Evolutionary conservation across 306 rosid genomes (phyloP).

Genomic region (Cucumis hystrix): DNA sequence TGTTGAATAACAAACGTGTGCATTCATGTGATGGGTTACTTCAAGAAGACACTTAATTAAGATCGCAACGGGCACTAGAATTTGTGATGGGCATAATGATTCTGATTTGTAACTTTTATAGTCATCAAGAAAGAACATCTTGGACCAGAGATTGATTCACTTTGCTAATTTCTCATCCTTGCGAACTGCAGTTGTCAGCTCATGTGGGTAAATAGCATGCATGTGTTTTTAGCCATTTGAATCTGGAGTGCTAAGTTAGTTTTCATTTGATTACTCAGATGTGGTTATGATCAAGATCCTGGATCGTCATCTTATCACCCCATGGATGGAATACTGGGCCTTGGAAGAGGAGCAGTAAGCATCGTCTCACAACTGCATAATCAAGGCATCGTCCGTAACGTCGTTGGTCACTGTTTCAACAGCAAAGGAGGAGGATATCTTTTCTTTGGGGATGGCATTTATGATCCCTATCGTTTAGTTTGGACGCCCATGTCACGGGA

Average conservation of each 20-base stretch:
- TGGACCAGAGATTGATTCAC: background rate
- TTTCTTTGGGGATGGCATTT: constrained; percentile 56
- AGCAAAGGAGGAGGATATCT: constrained; percentile 76
- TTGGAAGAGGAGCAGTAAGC: constrained; percentile 80
- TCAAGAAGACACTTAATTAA: background rate
- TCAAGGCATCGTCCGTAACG: constrained; percentile 53
- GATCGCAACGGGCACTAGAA: background rate
- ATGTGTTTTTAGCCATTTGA: background rate
- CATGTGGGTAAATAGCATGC: background rate
- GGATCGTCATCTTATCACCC: constrained; percentile 53
- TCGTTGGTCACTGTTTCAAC: constrained; percentile 81
- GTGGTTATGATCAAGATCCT: constrained; percentile 79
- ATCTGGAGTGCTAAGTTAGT: background rate
- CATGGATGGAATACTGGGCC: constrained; percentile 76
- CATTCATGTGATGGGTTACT: background rate
- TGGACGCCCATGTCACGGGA: constrained; percentile 58
- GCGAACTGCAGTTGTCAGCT: background rate
- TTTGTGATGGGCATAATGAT: background rate
- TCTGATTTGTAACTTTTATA: background rate
- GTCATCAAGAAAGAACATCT: background rate
- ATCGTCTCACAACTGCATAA: constrained; percentile 57
- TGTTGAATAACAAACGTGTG: background rate
- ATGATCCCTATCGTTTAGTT: constrained; percentile 36
- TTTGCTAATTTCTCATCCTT: background rate
- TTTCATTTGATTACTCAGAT: constrained; percentile 29